phyloP scores from a whole-genome alignment of 345 rosid genomes.

The Rhodomyrtus tomentosa region DNA sequence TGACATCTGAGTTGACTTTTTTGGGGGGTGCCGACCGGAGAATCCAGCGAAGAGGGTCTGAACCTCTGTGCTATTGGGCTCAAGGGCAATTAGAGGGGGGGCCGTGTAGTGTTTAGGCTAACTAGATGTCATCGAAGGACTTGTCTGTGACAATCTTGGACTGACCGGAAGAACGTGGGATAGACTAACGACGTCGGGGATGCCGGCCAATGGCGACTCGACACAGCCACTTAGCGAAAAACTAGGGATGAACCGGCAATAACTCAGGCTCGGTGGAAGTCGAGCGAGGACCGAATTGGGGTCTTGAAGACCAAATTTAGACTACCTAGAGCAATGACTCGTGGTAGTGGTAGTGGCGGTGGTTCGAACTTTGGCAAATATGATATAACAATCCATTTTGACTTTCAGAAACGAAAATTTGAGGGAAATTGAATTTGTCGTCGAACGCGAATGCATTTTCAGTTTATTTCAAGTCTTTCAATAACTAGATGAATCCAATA shows the following conservation, averaged over 20 bases:
- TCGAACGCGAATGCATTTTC: no score
- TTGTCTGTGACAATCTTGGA: background rate
- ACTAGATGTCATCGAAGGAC: background rate
- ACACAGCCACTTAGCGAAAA: background rate
- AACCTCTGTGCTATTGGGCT: no score
- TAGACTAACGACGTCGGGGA: background rate
- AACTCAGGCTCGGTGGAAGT: background rate
- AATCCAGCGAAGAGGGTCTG: background rate
- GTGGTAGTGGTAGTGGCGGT: background rate
- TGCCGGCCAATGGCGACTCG: background rate
- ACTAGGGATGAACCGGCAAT: background rate
- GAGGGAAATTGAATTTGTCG: no score
- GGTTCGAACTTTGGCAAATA: background rate
- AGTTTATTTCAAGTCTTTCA: no score
- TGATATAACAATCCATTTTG: no score
- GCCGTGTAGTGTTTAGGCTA: no score
- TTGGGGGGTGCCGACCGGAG: background rate
- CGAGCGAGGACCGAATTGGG: background rate
- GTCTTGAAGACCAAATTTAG: background rate
- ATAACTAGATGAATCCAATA: no score
- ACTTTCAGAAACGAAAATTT: no score
- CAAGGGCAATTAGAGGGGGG: background rate
- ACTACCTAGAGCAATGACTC: background rate
- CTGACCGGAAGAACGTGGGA: background rate
- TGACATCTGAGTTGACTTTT: background rate